These are phyloP conservation scores for Colletotrichum sublineola DNA, from an alignment of 2,329 filamentous ascomycete species.

Conservation along the genomic window DNA sequence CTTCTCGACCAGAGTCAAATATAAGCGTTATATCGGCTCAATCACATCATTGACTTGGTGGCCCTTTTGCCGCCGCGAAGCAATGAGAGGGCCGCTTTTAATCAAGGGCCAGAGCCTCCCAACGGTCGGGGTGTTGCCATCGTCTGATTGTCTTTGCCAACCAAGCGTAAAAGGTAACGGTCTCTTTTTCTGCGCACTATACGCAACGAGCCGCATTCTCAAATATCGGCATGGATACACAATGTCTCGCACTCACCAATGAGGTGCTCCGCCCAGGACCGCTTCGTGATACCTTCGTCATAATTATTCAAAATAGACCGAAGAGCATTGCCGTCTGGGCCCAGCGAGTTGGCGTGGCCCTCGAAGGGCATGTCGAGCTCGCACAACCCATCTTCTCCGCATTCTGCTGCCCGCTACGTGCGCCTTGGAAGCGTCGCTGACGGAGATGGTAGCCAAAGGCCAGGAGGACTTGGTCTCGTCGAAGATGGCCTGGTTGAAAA, in stretches of 20 bases:
- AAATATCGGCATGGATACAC: neutral
- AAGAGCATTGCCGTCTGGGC: slow-evolving; percentile 43
- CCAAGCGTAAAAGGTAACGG: slow-evolving; percentile 14
- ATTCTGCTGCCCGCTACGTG: slow-evolving; percentile 40
- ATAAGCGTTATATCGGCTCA: neutral
- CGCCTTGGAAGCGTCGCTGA: slow-evolving; percentile 33
- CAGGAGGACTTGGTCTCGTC: slow-evolving; percentile 37
- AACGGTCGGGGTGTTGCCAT: slow-evolving; percentile 30
- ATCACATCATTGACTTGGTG: neutral
- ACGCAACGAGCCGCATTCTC: neutral
- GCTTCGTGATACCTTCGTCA: slow-evolving; percentile 41
- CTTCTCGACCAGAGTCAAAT: neutral
- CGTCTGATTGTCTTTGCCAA: slow-evolving; percentile 27
- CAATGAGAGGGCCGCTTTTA: slow-evolving; percentile 23
- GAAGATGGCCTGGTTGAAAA: slow-evolving; percentile 49
- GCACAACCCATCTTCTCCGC: slow-evolving; percentile 47
- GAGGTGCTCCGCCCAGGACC: slow-evolving; percentile 40
- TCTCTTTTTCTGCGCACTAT: neutral
- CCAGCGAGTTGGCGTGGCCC: slow-evolving; percentile 30
- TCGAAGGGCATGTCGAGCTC: slow-evolving; percentile 41
- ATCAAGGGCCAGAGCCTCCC: slow-evolving; percentile 18
- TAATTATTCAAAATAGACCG: slow-evolving; percentile 39
- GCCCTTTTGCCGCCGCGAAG: slow-evolving; percentile 12
- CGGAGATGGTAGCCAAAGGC: slow-evolving; percentile 6
- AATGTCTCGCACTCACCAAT: slow-evolving; percentile 19